Base-by-base conservation (phyloP, 1,284 basidiomycete species). In the Papiliotrema flavescens region DNA sequence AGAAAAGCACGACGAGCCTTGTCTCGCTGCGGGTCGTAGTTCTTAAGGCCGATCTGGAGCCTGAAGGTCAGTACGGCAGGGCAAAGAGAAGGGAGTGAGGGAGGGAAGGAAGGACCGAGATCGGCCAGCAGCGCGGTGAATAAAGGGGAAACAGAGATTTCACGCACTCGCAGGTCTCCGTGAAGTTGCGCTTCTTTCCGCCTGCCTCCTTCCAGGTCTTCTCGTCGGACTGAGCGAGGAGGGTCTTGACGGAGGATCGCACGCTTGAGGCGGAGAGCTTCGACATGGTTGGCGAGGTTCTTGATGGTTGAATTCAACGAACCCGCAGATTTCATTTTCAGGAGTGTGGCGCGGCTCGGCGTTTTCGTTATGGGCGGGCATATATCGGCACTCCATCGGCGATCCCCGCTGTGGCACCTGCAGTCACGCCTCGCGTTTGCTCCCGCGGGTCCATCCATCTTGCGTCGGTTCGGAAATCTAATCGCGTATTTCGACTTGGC, bases 251-350 rank as follows among this genome's bases (percentile, higher is more conserved):
- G 74, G 89, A 90, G 81, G 87, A 86, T 85, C 93, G 93, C 90
- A 97, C 93, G 87, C 91, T 93, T 86, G 90, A 85, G 85, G 92
- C 91, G 88, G 89, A 90, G 79, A 94, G 87, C 83, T 94, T 93
- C 57, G 69, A 73, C 68, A 67, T 70, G 52, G 47, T 64, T 52
- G 23, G 37, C 44, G 42, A 42, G 40, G 42, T 47, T 46, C 39
- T 63, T 64, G 64, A 60, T 47, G 63, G 64, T 59, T 62, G 50
- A 53, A 52, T 54, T 55, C 34, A 44, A 6, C 28, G 28, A 32
- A 5, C 11, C 11, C 28, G 28, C 28, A 32, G 28, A 32, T 32
- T 32, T 32, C 28, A 32, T 32, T 32, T 32, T 32, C 28, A 32
- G 5, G 6, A 32, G 6, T 6, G 28, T 32, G 28, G 28, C 28